Evolutionary conservation across 306 rosid genomes (phyloP).

Genomic region (Vicia villosa): DNA sequence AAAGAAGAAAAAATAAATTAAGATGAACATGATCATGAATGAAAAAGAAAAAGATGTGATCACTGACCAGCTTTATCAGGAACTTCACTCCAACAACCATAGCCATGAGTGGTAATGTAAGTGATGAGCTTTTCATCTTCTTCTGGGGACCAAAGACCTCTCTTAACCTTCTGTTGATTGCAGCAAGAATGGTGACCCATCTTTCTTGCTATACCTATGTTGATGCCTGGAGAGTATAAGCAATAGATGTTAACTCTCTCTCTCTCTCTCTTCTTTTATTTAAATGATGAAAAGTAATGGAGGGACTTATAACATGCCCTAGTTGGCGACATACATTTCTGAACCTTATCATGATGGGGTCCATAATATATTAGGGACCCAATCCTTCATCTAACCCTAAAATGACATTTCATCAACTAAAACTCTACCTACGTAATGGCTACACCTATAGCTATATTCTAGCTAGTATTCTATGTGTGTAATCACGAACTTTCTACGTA

Average conservation of each 20-base stretch:
- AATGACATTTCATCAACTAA: slow-evolving; percentile 75
- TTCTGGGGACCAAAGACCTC: slow-evolving; percentile 98
- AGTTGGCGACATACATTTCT: slow-evolving; percentile 39
- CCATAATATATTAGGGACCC: slow-evolving; percentile 52
- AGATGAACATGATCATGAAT: background rate
- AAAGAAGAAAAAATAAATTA: too few relatives aligned
- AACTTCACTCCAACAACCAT: slow-evolving; percentile 98
- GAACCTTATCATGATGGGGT: slow-evolving; percentile 47
- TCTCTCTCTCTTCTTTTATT: slow-evolving; percentile 42
- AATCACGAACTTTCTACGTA: background rate
- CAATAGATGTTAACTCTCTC: slow-evolving; percentile 35
- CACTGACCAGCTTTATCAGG: slow-evolving; percentile 89
- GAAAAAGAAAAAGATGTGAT: background rate
- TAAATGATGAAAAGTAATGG: slow-evolving; percentile 33
- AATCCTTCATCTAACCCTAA: slow-evolving; percentile 76
- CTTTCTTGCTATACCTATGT: background rate
- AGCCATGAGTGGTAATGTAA: slow-evolving; percentile 87
- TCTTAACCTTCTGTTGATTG: slow-evolving; percentile 96
- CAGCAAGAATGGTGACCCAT: slow-evolving; percentile 99
- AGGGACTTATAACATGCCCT: background rate
- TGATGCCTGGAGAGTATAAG: background rate
- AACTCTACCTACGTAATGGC: slow-evolving; percentile 14
- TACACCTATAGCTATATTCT: background rate
- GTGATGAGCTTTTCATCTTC: slow-evolving; percentile 92
- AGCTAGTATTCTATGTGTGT: background rate